A percentile compares a stretch with the other conserved stretches of the same genome.
These are phyloP conservation scores for Chimonanthus salicifolius DNA, from an alignment of 164 flowering plant genomes.

Conservation along the genomic window DNA sequence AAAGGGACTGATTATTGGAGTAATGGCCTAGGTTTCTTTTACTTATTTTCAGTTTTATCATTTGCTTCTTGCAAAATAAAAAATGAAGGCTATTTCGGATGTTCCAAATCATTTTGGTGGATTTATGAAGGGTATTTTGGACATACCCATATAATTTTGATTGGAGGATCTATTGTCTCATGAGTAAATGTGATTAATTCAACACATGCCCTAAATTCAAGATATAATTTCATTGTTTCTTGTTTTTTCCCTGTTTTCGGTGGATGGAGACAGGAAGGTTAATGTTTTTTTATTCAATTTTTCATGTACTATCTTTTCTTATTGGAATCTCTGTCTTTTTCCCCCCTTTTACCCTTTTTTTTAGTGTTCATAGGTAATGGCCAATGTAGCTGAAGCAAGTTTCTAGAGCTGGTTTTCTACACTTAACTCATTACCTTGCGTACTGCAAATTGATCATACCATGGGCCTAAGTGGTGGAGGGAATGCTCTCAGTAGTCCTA, in stretches of 20 bases:
- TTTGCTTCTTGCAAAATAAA: too few relatives aligned
- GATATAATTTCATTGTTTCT: neutral
- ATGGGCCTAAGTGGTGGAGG: constrained; percentile 44
- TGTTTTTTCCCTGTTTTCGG: neutral
- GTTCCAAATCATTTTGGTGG: too few relatives aligned
- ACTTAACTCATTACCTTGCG: constrained; percentile 26
- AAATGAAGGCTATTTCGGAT: too few relatives aligned
- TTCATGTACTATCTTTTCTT: neutral
- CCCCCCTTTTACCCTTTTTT: too few relatives aligned
- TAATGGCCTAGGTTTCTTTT: too few relatives aligned
- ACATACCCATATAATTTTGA: too few relatives aligned
- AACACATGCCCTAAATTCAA: neutral
- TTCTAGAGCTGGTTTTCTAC: constrained; percentile 34
- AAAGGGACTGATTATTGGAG: too few relatives aligned
- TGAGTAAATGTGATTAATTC: neutral
- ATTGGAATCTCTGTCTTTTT: neutral
- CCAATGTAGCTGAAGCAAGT: constrained; percentile 31
- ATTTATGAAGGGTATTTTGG: too few relatives aligned
- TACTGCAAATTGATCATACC: constrained; percentile 30
- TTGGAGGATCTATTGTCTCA: neutral
- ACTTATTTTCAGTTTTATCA: too few relatives aligned
- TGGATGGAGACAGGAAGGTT: neutral
- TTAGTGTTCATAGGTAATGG: constrained; percentile 14
- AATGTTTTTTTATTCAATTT: neutral
- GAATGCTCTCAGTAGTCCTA: constrained; percentile 38